These are phyloP conservation scores for Datisca glomerata DNA, from an alignment of 306 rosid species.

Conservation along the genomic window DNA sequence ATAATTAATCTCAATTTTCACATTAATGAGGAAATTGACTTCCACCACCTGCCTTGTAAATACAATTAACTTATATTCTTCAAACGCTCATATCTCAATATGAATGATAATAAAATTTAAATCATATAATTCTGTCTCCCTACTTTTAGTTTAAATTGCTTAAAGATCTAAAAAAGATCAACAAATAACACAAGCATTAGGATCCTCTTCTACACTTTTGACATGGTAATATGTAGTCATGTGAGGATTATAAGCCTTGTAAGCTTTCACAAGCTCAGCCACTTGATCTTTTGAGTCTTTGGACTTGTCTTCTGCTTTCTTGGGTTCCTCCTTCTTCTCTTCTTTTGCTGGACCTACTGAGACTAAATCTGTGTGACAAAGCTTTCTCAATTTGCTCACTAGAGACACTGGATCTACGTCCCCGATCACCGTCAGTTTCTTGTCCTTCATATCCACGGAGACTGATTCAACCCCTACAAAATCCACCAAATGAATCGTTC, in stretches of 20 bases:
- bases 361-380: constrained; percentile 29
- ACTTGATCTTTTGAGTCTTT: constrained; percentile 22
- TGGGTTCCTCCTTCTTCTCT: constrained; percentile 44
- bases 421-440: constrained; percentile 55
- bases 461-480: constrained; percentile 63
- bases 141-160: no score
- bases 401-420: constrained; percentile 44
- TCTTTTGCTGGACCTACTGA: constrained; percentile 71
- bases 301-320: constrained; percentile 18
- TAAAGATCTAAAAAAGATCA: constrained; percentile 8
- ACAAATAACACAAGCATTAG: constrained; percentile 59
- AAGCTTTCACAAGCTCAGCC: constrained; percentile 10
- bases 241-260: constrained; percentile 6
- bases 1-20: no score
- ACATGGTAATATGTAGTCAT: constrained; percentile 11
- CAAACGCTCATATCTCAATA: no score
- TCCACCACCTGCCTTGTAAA: no score
- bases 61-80: no score
- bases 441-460: constrained; percentile 50
- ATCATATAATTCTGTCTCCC: no score
- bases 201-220: constrained; percentile 41
- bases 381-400: constrained; percentile 48
- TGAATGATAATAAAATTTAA: no score
- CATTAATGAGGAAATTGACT: no score
- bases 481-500: neutral